These are phyloP conservation scores for Ettlia oleoabundans DNA, from an alignment of 139 green algal genomes.

Conservation along the genomic window DNA sequence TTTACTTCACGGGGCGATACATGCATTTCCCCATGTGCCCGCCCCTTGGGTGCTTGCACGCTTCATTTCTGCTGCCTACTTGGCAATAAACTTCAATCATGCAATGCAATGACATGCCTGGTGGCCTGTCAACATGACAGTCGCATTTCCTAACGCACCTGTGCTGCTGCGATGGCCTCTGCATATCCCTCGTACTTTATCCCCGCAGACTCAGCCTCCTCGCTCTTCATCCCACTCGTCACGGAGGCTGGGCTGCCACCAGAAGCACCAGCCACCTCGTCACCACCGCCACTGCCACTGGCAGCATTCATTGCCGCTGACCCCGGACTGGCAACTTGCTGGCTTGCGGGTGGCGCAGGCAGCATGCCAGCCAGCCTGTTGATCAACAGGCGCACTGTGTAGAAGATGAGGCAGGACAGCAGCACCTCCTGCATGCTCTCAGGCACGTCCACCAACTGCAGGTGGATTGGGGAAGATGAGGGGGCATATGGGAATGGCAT, in stretches of 20 bases:
- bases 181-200: conserved; percentile 52
- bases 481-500: background rate
- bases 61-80: too few species aligned
- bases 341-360: conserved; percentile 18
- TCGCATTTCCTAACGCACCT: background rate
- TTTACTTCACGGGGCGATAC: too few species aligned
- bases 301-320: background rate
- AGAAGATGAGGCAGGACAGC: conserved; percentile 30
- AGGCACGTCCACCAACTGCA: conserved; percentile 38
- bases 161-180: conserved; percentile 35
- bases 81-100: too few species aligned
- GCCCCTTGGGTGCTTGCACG: too few species aligned
- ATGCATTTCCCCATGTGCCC: too few species aligned
- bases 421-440: conserved; percentile 36
- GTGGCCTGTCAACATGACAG: too few species aligned
- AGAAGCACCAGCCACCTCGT: background rate
- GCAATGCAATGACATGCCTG: too few species aligned
- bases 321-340: background rate
- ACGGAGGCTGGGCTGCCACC: background rate
- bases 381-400: conserved; percentile 25
- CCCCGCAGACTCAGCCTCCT: conserved; percentile 23
- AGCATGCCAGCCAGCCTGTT: conserved; percentile 23
- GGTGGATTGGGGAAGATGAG: too few species aligned
- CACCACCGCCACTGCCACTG: background rate
- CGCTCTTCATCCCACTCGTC: background rate